These are phyloP conservation scores for Podila minutissima DNA, from an alignment of 192 early-diverging fungal species.

Conservation along the genomic window DNA sequence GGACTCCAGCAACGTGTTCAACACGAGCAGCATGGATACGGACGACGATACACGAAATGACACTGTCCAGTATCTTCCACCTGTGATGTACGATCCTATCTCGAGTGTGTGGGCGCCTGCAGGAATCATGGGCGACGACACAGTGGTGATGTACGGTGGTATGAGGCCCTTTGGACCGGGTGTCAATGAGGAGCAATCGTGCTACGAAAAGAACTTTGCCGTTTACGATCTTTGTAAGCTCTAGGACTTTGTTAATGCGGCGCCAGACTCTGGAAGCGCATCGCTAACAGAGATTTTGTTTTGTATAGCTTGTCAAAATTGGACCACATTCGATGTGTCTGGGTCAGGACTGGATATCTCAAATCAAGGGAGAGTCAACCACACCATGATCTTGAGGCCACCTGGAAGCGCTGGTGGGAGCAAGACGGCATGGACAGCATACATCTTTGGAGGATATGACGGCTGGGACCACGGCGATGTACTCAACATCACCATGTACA, in stretches of 20 bases:
- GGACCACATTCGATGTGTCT: conserved; percentile 19
- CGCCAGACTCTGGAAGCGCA: neutral
- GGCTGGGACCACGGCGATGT: conserved; percentile 25
- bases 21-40: neutral
- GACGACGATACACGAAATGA: neutral
- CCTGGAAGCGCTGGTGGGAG: conserved; percentile 38
- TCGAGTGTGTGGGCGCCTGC: conserved; percentile 41
- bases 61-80: conserved; percentile 1
- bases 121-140: conserved; percentile 31
- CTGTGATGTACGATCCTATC: conserved; percentile 39
- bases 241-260: neutral
- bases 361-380: conserved; percentile 27
- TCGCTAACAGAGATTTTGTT: too few species aligned
- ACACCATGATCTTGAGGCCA: conserved; percentile 41
- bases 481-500: conserved; percentile 20
- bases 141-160: conserved; percentile 46
- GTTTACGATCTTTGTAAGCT: conserved; percentile 50
- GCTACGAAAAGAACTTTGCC: conserved; percentile 23
- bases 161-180: conserved; percentile 35
- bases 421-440: conserved; percentile 34
- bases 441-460: conserved; percentile 47
- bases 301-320: conserved; percentile 35
- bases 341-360: neutral
- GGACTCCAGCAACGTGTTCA: neutral
- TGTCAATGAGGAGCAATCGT: conserved; percentile 12